Percentiles rank a stretch among this genome's conserved stretches.
Conservation (phyloP, 78 protist species). For the Bigelowiella natans region DNA sequence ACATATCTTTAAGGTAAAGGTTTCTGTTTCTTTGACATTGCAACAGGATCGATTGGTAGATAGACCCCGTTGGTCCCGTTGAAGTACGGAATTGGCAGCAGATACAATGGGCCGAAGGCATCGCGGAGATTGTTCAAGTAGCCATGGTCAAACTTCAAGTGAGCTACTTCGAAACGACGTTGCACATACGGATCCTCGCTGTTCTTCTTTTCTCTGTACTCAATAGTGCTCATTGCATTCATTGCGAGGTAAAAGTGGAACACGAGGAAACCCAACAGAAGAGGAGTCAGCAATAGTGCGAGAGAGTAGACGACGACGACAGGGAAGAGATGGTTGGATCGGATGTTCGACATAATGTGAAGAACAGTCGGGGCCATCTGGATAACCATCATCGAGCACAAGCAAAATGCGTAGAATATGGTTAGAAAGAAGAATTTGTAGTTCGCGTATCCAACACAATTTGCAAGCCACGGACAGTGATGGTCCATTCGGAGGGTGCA, state of each 20-base stretch:
- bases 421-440: constrained; percentile 13
- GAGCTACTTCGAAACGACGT: not conserved
- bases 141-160: not conserved
- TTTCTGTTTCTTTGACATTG: too few species aligned
- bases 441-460: constrained; percentile 54
- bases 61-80: not conserved
- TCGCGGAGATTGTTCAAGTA: not conserved
- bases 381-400: not conserved
- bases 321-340: not conserved
- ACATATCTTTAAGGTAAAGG: too few species aligned
- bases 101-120: not conserved
- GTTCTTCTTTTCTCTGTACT: not conserved
- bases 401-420: not conserved
- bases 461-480: constrained; percentile 60
- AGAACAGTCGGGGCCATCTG: not conserved
- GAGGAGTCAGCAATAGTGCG: not conserved
- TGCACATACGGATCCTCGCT: not conserved
- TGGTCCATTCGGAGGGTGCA: constrained; percentile 36
- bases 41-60: too few species aligned
- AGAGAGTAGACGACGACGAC: not conserved
- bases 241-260: not conserved
- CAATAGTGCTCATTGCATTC: not conserved
- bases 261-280: not conserved
- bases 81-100: not conserved
- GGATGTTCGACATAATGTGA: not conserved